Percentiles rank a stretch among this genome's conserved stretches.
These are phyloP conservation scores for Pyrrhoderma noxium DNA, from an alignment of 1,284 basidiomycete species.

Conservation along the genomic window DNA sequence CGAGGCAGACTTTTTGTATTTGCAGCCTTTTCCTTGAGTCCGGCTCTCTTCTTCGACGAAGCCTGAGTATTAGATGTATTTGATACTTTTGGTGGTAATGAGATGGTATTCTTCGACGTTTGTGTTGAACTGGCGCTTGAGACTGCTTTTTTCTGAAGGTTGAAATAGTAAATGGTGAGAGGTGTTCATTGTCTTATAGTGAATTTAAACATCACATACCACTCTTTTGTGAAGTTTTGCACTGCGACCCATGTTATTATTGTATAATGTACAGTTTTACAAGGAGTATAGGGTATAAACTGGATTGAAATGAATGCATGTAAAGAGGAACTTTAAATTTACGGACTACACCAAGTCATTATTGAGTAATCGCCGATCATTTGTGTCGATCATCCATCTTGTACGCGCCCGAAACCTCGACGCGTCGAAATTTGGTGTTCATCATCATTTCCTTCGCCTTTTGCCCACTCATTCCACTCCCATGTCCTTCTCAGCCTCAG, in stretches of 20 bases:
- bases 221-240: conserved; percentile 37
- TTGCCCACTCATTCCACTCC: too few species aligned
- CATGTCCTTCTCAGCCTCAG: too few species aligned
- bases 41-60: conserved; percentile 28
- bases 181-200: background rate
- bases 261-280: background rate
- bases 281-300: too few species aligned
- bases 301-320: too few species aligned
- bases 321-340: too few species aligned
- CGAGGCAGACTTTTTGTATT: conserved; percentile 20
- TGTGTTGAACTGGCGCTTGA: conserved; percentile 15
- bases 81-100: conserved; percentile 4
- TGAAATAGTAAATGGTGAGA: background rate
- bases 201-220: conserved; percentile 23
- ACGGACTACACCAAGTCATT: too few species aligned
- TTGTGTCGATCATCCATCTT: too few species aligned
- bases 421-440: too few species aligned
- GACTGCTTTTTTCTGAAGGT: conserved; percentile 5
- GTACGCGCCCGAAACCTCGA: too few species aligned
- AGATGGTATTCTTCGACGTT: conserved; percentile 6
- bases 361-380: too few species aligned
- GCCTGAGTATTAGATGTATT: conserved; percentile 10
- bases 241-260: conserved; percentile 32
- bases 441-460: too few species aligned
- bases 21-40: conserved; percentile 36